Evolutionary conservation across 1,139 yeast genomes (phyloP).

Genomic region (Taphrina betulina): DNA sequence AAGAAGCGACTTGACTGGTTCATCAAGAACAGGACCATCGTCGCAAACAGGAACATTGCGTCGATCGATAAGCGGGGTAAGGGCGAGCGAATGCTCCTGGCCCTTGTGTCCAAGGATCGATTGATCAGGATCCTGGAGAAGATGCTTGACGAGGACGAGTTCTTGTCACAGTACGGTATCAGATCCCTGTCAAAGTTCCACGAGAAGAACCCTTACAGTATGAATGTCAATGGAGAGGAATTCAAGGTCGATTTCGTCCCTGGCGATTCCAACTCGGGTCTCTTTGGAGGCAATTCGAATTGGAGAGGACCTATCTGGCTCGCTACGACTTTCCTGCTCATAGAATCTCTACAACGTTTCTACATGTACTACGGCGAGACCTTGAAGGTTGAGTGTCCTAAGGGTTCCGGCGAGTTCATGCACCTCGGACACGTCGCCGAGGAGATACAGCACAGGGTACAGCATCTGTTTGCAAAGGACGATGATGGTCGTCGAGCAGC

Average conservation of each 20-base stretch:
- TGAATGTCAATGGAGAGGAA: conserved; percentile 77
- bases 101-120: conserved; percentile 81
- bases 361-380: conserved; percentile 86
- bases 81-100: conserved; percentile 77
- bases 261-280: conserved; percentile 90
- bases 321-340: conserved; percentile 83
- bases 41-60: conserved; percentile 87
- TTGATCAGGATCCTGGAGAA: conserved; percentile 71
- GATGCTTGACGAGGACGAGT: conserved; percentile 86
- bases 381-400: conserved; percentile 86
- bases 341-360: conserved; percentile 86
- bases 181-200: conserved; percentile 88
- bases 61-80: conserved; percentile 82
- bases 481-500: conserved; percentile 73
- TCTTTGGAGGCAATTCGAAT: conserved; percentile 96
- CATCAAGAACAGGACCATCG: conserved; percentile 63
- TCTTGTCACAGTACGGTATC: conserved; percentile 81
- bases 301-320: conserved; percentile 99
- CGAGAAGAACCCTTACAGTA: conserved; percentile 78
- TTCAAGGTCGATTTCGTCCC: conserved; percentile 79
- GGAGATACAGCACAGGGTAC: conserved; percentile 82
- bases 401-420: conserved; percentile 75
- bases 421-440: conserved; percentile 92
- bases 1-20: conserved; percentile 87
- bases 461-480: conserved; percentile 73